A percentile compares a stretch with the other conserved stretches of the same genome.
Conservation (phyloP, 73 alveolate species). For the Stentor coeruleus region DNA sequence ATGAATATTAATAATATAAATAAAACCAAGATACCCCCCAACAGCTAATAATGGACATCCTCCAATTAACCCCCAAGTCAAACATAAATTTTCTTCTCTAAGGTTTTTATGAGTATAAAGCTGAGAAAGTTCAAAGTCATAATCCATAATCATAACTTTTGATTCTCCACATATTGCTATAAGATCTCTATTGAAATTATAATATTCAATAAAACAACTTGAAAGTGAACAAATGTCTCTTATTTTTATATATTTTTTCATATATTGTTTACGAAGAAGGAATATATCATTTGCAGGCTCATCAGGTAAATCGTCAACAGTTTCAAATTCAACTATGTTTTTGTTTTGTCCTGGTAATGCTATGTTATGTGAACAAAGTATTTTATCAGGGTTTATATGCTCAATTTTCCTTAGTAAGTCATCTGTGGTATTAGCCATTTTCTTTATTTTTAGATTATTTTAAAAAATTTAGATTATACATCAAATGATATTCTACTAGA, state of each 20-base stretch:
- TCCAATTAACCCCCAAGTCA: neutral
- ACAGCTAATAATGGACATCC: neutral
- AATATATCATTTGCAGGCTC: neutral
- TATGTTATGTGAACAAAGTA: neutral
- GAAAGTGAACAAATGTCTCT: neutral
- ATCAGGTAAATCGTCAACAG: neutral
- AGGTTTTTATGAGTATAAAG: neutral
- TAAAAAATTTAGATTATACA: no score
- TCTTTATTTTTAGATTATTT: no score
- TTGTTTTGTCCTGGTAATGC: neutral
- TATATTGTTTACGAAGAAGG: neutral
- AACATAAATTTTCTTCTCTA: neutral
- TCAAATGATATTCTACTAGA: no score
- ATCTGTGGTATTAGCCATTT: neutral
- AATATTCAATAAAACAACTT: neutral
- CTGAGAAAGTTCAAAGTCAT: neutral
- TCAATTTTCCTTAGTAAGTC: neutral
- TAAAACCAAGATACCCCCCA: slow-evolving; percentile 6
- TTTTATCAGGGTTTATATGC: neutral
- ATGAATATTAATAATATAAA: neutral
- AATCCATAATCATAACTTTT: neutral
- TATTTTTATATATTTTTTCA: no score
- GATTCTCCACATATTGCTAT: neutral
- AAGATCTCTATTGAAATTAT: neutral
- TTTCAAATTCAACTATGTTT: neutral